Evolutionary conservation across 2,329 filamentous ascomycete species (phyloP).

Genomic region (Cladosporium cucumerinum): DNA sequence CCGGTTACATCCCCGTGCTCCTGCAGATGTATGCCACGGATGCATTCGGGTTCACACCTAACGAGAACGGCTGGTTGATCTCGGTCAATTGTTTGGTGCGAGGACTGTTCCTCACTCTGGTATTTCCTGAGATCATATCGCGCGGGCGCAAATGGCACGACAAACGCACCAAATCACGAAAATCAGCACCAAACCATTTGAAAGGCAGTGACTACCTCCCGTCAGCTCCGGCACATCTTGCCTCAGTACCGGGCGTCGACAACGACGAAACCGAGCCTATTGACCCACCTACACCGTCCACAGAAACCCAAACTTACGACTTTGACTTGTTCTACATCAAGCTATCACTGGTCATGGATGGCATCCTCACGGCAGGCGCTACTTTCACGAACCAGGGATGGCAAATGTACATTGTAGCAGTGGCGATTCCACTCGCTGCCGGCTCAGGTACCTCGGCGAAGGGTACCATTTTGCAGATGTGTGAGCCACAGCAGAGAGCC

Average conservation of each 20-base stretch:
- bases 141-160: constrained; percentile 44
- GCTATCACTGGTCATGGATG: constrained; percentile 64
- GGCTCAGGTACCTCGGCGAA: constrained; percentile 68
- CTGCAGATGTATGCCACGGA: constrained; percentile 50
- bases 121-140: constrained; percentile 45
- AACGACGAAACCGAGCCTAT: constrained; percentile 28
- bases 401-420: constrained; percentile 67
- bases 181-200: neutral
- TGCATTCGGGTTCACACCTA: constrained; percentile 44
- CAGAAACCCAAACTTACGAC: constrained; percentile 48
- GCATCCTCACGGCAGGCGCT: constrained; percentile 59
- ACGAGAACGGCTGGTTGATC: constrained; percentile 46
- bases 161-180: constrained; percentile 6
- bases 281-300: constrained; percentile 44
- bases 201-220: constrained; percentile 10
- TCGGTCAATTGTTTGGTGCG: constrained; percentile 45
- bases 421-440: constrained; percentile 64
- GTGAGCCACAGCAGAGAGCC: constrained; percentile 56
- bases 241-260: constrained; percentile 1
- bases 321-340: constrained; percentile 68
- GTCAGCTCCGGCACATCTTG: constrained; percentile 2
- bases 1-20: constrained; percentile 63
- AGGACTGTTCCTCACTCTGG: constrained; percentile 44
- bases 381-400: constrained; percentile 61
- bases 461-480: constrained; percentile 71